Evolutionary conservation across 1,139 yeast genomes (phyloP).

Genomic region (Geotrichum candidum): DNA sequence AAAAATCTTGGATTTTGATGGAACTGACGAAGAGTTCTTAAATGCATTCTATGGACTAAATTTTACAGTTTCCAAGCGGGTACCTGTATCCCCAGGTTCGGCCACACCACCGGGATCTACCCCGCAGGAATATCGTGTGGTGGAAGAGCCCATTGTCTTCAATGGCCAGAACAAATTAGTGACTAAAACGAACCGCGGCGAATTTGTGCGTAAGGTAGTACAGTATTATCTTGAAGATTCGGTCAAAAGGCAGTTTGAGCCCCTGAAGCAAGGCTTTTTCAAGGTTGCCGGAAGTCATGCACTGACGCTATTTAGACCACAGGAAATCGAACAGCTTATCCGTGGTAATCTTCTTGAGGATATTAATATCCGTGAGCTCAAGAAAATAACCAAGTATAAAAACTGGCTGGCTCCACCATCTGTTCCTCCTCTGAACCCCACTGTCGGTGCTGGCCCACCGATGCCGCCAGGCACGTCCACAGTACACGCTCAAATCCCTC

Average conservation of each 20-base stretch:
- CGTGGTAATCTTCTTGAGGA: constrained; percentile 72
- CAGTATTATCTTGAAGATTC: constrained; percentile 54
- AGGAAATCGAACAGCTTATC: constrained; percentile 69
- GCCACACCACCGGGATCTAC: not conserved
- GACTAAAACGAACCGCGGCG: constrained; percentile 48
- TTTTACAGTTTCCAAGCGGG: not conserved
- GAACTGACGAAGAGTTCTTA: constrained; percentile 38
- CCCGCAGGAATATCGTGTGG: constrained; percentile 13
- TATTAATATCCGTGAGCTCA: constrained; percentile 46
- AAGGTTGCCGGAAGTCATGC: constrained; percentile 78
- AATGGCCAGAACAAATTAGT: constrained; percentile 55
- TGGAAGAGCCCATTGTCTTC: constrained; percentile 46
- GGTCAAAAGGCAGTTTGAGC: constrained; percentile 46
- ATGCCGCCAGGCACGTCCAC: not conserved
- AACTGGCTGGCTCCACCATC: constrained; percentile 47
- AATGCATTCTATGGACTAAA: not conserved
- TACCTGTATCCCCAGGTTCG: not conserved
- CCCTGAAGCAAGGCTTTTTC: constrained; percentile 65
- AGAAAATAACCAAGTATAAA: constrained; percentile 64
- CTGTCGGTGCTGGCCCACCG: not conserved
- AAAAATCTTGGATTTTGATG: constrained; percentile 46
- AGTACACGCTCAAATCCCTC: constrained; percentile 13
- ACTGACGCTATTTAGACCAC: constrained; percentile 66
- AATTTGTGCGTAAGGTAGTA: constrained; percentile 58
- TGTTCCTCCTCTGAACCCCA: not conserved